These are phyloP conservation scores for Corymbia maculata DNA, from an alignment of 345 rosid genomes.

Conservation along the genomic window DNA sequence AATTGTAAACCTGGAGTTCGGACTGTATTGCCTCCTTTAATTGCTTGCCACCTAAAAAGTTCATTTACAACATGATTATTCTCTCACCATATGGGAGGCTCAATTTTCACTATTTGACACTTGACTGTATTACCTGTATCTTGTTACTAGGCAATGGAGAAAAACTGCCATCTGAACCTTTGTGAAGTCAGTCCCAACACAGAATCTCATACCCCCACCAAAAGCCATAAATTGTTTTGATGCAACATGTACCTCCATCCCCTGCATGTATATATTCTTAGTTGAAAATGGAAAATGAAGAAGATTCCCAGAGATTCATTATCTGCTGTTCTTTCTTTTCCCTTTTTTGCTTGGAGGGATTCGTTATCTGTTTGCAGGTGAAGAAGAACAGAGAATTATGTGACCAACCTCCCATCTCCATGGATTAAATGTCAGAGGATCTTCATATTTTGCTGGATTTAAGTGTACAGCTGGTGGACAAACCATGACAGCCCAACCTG, in stretches of 20 bases:
- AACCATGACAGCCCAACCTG: slow-evolving; percentile 90
- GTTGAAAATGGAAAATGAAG: neutral
- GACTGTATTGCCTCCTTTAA: slow-evolving; percentile 62
- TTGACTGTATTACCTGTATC: slow-evolving; percentile 50
- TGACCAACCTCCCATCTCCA: slow-evolving; percentile 81
- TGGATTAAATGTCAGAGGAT: slow-evolving; percentile 73
- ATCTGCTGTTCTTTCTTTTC: neutral
- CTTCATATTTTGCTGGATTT: slow-evolving; percentile 57
- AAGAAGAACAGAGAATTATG: neutral
- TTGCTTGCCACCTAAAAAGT: slow-evolving; percentile 53
- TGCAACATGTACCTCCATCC: slow-evolving; percentile 39
- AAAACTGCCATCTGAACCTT: slow-evolving; percentile 82
- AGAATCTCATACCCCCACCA: slow-evolving; percentile 97
- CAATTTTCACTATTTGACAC: neutral
- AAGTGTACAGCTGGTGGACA: slow-evolving; percentile 95
- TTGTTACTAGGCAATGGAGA: slow-evolving; percentile 75
- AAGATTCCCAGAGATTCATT: neutral
- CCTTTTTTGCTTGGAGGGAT: neutral
- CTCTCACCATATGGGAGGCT: neutral
- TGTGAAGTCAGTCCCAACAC: slow-evolving; percentile 89
- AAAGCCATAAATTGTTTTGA: slow-evolving; percentile 87
- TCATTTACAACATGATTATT: slow-evolving; percentile 1
- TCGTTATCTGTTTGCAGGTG: neutral
- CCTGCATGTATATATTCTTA: slow-evolving; percentile 23
- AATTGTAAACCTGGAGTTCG: slow-evolving; percentile 89